These are phyloP conservation scores for Wickerhamiella lipophila DNA, from an alignment of 805 yeast species.

Conservation along the genomic window DNA sequence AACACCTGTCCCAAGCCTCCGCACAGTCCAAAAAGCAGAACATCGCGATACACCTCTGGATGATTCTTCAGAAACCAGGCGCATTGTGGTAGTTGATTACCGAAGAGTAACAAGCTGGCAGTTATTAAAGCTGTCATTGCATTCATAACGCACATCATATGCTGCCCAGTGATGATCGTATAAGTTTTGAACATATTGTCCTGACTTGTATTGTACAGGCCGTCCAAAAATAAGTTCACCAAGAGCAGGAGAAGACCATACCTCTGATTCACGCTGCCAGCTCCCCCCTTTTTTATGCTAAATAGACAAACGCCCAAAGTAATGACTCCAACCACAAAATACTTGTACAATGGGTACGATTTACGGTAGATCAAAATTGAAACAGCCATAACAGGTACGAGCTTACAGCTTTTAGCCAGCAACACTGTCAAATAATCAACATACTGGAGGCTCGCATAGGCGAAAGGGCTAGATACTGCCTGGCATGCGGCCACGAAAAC, in stretches of 20 bases:
- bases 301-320: constrained; percentile 75
- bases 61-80: constrained; percentile 37
- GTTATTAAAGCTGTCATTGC: constrained; percentile 33
- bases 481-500: constrained; percentile 40
- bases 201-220: constrained; percentile 86
- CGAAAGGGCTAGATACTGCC: constrained; percentile 70
- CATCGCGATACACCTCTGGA: constrained; percentile 46
- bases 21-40: constrained; percentile 53
- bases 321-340: constrained; percentile 61
- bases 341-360: constrained; percentile 61
- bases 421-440: constrained; percentile 77
- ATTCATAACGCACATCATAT: constrained; percentile 67
- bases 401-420: constrained; percentile 83
- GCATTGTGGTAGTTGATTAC: constrained; percentile 42
- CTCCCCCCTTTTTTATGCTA: constrained; percentile 38
- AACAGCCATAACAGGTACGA: constrained; percentile 86
- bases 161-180: constrained; percentile 60
- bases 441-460: constrained; percentile 62
- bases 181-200: constrained; percentile 59
- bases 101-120: constrained; percentile 34
- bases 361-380: constrained; percentile 61
- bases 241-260: constrained; percentile 51
- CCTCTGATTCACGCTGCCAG: constrained; percentile 28
- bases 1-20: constrained; percentile 94
- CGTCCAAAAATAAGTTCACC: constrained; percentile 67